Base-by-base conservation (phyloP, 208 protist species). In the Leishmania guyanensis region DNA sequence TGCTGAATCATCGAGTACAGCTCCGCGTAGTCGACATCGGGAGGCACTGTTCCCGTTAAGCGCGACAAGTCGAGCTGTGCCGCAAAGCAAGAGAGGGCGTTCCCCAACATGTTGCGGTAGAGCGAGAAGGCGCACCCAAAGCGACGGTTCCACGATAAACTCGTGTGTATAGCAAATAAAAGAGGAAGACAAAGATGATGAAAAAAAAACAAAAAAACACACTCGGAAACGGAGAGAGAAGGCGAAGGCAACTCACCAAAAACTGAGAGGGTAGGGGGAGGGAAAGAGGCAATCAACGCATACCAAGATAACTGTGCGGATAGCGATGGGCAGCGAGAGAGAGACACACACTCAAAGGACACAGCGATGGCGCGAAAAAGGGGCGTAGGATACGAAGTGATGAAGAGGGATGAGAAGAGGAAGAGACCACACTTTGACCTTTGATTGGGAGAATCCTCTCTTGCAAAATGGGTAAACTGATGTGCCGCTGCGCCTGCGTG, bases 61-160 rank as follows among this genome's bases (percentile, higher is more conserved):
- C 74, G 54, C 9, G 83, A 68, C 53, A 88, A 64, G 65, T 85
- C 80, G 5, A 78, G 82, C 81, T 90, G 87, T 36, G 77, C 56
- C 22, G 80, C 5, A 12, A 81, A 68, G 75, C 77, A 83, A 8
- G 53, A 33, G 36, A 82, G 77, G 2, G 76, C 77, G 26, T 70
- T 78, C 3, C 62, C 60, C 17, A 69, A 10, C 75, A 78, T 78
- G 60, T 36, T 78, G 5, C 50, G 33, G 9, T 62, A 64, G 50
- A 76, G 48, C 10, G 43, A 62, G 26, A 46, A n/a, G 9, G 50
- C 46, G 9, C 5, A 12, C 33, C 14, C 20, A 39, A 29, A 16
- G 4, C 17, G 9, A 26, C 20, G 36, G 43, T 29, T 29, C 39
- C 68, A 66, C 62, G 62, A 66, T 26, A 66, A 26, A 10, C n/a